Conservation (phyloP, 768 basidiomycete genomes). For the Gloeopeniophorella convolvens region DNA sequence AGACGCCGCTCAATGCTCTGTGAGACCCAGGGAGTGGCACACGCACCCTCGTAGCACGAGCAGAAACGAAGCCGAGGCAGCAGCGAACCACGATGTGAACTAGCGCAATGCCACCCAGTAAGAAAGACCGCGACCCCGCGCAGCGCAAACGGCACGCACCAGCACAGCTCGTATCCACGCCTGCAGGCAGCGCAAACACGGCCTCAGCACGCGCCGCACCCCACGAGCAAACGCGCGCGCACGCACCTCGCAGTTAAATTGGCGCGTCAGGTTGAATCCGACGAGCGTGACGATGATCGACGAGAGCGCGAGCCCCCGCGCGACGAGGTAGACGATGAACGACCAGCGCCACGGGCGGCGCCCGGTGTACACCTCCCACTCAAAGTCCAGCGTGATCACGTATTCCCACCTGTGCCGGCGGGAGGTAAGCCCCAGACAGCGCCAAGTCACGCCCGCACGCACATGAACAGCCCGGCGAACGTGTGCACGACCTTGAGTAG, state of each 20-base stretch:
- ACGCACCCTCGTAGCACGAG: slow-evolving; percentile 17
- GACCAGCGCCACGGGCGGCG: slow-evolving; percentile 19
- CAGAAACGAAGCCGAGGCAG: slow-evolving; percentile 8
- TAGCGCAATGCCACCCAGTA: too few species aligned
- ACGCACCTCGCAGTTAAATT: slow-evolving; percentile 14
- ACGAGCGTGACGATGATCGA: slow-evolving; percentile 6
- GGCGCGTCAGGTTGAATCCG: slow-evolving; percentile 10
- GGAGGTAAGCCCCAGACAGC: background rate
- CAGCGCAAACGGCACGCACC: background rate
- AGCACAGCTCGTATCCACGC: slow-evolving; percentile 14
- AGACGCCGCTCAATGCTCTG: background rate
- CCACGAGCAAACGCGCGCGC: background rate
- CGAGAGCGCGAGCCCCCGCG: slow-evolving; percentile 6
- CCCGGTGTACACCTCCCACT: slow-evolving; percentile 18
- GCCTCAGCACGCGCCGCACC: background rate
- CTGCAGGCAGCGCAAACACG: background rate
- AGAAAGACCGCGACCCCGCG: background rate
- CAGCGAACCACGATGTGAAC: slow-evolving; percentile 9
- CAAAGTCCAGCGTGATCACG: slow-evolving; percentile 10
- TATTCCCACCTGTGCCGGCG: slow-evolving; percentile 11
- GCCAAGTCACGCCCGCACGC: background rate
- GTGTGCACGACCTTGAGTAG: slow-evolving; percentile 6
- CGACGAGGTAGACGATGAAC: slow-evolving; percentile 8
- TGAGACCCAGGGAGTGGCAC: background rate
- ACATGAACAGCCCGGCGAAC: slow-evolving; percentile 16